Base-by-base conservation (phyloP, 169 alveolate species). In the Plasmodium yoelii region DNA sequence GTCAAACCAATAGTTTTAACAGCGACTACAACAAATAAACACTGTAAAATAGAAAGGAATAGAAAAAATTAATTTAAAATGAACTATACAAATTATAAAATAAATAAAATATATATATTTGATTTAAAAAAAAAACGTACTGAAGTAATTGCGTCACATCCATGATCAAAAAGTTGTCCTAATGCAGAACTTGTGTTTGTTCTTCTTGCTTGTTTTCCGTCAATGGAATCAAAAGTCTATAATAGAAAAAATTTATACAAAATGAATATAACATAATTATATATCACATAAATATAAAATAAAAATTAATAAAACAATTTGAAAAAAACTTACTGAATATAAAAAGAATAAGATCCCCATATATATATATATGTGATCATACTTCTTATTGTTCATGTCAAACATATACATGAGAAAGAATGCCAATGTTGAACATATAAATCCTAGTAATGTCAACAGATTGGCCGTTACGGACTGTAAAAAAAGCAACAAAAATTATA, bases 91-190 rank as follows among this genome's bases (percentile, higher is more conserved):
- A 59, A 34, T 18, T 24, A 39, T 8, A 34, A 15, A 56, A 46
- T n/a, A 55, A 70, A 73, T 61, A 28, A 51, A 13, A 64, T 4
- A 68, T 22, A 65, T 22, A 39, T 34, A 71, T 34, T 34, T 34
- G 46, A 70, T n/a, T 42, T 57, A 34, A 18, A 1, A 46, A 61
- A 63, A 28, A 18, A 15, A 22, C 88, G 22, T 51, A 71, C 80
- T 77, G 96, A 59, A 53, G 95, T 87, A 34, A 95, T 80, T 15
- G 96, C 87, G 88, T 96, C 97, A 71, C 97, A 94, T 24, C 98
- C 98, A 77, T 97, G 98, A 88, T 97, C 98, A 73, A 96, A 92
- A 24, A 97, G 88, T 90, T 95, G 96, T 42, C 98, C 98, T 47
- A 95, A 92, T 1, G 98, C 97, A 15, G 96, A 92, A 24, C 96